Evolutionary conservation across 2,329 filamentous ascomycete genomes (phyloP).

Genomic region (Stagonosporopsis cucurbitacearum): DNA sequence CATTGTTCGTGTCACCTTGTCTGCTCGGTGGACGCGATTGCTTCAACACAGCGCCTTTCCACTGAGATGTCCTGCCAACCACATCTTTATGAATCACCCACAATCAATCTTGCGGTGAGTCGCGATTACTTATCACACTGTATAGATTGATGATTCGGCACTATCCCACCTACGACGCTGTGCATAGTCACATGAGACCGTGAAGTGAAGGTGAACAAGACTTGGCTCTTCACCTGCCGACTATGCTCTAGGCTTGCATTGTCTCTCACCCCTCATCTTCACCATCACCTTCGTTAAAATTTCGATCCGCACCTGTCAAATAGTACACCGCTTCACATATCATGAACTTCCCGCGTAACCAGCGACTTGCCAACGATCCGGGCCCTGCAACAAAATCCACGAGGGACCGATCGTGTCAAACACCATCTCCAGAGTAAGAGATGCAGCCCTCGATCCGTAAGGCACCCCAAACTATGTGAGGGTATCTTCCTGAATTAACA

Average conservation of each 20-base stretch:
- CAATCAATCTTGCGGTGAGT: too few species aligned
- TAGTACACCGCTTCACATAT: too few species aligned
- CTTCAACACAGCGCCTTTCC: too few species aligned
- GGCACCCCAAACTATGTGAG: background rate
- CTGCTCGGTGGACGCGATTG: too few species aligned
- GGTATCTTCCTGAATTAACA: background rate
- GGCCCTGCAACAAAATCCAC: too few species aligned
- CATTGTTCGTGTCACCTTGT: too few species aligned
- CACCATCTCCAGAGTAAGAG: constrained; percentile 16
- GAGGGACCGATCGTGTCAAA: constrained; percentile 11
- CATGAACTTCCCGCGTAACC: background rate
- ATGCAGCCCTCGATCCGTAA: background rate
- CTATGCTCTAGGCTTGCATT: background rate
- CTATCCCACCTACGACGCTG: too few species aligned
- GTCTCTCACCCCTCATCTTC: background rate
- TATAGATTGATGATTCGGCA: too few species aligned
- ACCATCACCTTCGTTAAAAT: background rate
- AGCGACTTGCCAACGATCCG: background rate
- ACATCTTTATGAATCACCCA: too few species aligned
- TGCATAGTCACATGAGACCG: background rate
- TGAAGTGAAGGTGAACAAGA: constrained; percentile 18
- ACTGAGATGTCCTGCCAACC: too few species aligned
- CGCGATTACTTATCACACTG: too few species aligned
- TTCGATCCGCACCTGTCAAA: too few species aligned
- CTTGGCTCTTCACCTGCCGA: background rate